Base-by-base conservation (phyloP, 1,139 yeast species). In the Debaryomyces fabryi region DNA sequence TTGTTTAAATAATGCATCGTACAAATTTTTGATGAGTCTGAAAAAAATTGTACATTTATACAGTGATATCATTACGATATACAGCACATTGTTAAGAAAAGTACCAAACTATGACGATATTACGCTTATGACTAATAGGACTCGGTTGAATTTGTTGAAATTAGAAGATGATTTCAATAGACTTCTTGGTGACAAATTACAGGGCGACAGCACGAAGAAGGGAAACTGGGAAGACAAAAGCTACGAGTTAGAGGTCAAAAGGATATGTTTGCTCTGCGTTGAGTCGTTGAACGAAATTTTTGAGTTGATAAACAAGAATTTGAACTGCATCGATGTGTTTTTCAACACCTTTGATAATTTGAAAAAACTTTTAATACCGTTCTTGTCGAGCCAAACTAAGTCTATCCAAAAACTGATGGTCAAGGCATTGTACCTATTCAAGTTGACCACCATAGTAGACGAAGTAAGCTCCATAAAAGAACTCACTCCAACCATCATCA, bases 71-170 rank as follows among this genome's bases (percentile, higher is more conserved):
- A 58, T 74, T 39, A 71, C 72, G 48, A 74, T 75, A 24, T 76
- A 75, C 57, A 59, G 72, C 42, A 72, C 79, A 12, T 60, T 76
- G 38, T 58, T 76, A 37, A 58, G 62, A 44, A 76, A 76, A 53
- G 67, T 76, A 23, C 75, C 77, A 21, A 62, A 72, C 51, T 74
- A 73, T 51, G 78, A 74, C 43, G 80, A 76, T 55, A 59, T 76
- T 44, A 71, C 78, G 4, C 25, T 50, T n/a, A 66, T 74, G 69
- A 59, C 77, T 3, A 52, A 56, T 44, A 52, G 54, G 23, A 62
- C 69, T n/a, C 64, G 63, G 49, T 34, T 54, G 24, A 53, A 58
- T 6, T 45, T 73, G 36, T 48, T 62, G 37, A 57, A 57, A 42
- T 54, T 74, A 38, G 81, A 76, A 50, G 60, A 63, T 13, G 70